Conservation (phyloP, 495 filamentous ascomycete genomes). For the Penicillium paxilli region DNA sequence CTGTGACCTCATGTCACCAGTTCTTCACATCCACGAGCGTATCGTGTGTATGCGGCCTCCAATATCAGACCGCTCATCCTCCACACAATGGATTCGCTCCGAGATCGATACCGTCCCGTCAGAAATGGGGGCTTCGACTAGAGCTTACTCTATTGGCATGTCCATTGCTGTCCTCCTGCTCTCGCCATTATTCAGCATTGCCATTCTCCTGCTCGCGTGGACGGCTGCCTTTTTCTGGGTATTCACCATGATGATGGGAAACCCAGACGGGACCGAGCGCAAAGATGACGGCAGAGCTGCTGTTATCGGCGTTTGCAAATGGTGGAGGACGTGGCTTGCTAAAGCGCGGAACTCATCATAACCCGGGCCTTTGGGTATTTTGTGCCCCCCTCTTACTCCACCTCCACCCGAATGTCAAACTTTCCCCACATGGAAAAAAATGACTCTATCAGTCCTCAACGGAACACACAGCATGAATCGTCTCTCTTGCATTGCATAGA, state of each 20-base stretch:
- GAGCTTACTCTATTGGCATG: slow-evolving; percentile 35
- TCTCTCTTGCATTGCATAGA: slow-evolving; percentile 1
- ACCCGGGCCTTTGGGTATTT: slow-evolving; percentile 3
- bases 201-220: slow-evolving; percentile 57
- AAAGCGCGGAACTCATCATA: slow-evolving; percentile 34
- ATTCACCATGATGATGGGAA: slow-evolving; percentile 60
- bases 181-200: slow-evolving; percentile 55
- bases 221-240: slow-evolving; percentile 64
- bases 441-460: not conserved
- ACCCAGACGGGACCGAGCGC: slow-evolving; percentile 62
- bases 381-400: not conserved
- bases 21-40: slow-evolving; percentile 44
- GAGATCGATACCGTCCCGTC: slow-evolving; percentile 24
- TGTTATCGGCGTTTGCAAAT: slow-evolving; percentile 58
- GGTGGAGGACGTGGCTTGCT: slow-evolving; percentile 62
- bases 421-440: not conserved
- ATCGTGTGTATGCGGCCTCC: slow-evolving; percentile 32
- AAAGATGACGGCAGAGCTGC: slow-evolving; percentile 61
- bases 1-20: slow-evolving; percentile 42
- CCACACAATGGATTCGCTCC: slow-evolving; percentile 34
- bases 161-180: slow-evolving; percentile 52
- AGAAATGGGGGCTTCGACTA: slow-evolving; percentile 12
- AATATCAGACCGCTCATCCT: slow-evolving; percentile 30
- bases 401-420: not conserved
- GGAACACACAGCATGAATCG: not conserved